A percentile compares a stretch with the other conserved stretches of the same genome.
phyloP scores from a whole-genome alignment of 176 grass and related monocot species.

The Metroxylon sagu region DNA sequence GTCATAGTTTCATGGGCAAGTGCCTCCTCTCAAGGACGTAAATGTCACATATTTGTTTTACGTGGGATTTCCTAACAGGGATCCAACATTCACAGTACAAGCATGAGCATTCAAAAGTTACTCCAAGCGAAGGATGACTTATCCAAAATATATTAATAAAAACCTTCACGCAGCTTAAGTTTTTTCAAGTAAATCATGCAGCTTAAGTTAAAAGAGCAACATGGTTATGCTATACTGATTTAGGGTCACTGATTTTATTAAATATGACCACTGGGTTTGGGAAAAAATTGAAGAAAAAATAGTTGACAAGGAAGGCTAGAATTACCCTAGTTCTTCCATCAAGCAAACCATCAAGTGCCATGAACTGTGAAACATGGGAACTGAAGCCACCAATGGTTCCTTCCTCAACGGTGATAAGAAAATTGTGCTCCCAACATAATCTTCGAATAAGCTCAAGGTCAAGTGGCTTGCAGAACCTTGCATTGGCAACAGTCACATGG shows the following conservation, averaged over 20 bases:
- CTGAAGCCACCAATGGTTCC: constrained; percentile 68
- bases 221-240: too few species aligned
- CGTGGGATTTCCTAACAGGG: too few species aligned
- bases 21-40: neutral
- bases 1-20: too few species aligned
- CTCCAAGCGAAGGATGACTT: too few species aligned
- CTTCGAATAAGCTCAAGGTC: constrained; percentile 59
- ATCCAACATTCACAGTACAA: too few species aligned
- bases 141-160: too few species aligned
- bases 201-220: too few species aligned
- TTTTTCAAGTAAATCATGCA: too few species aligned
- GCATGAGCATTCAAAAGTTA: too few species aligned
- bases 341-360: constrained; percentile 65
- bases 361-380: constrained; percentile 68
- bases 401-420: constrained; percentile 75
- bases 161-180: too few species aligned
- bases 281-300: neutral
- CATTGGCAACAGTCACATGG: constrained; percentile 56
- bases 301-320: neutral
- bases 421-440: constrained; percentile 46
- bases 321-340: constrained; percentile 51
- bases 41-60: neutral
- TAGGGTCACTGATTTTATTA: too few species aligned
- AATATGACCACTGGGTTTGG: too few species aligned
- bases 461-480: constrained; percentile 76